These are phyloP conservation scores for Xerocomellus amylosporus DNA, from an alignment of 768 basidiomycete genomes.

Conservation along the genomic window DNA sequence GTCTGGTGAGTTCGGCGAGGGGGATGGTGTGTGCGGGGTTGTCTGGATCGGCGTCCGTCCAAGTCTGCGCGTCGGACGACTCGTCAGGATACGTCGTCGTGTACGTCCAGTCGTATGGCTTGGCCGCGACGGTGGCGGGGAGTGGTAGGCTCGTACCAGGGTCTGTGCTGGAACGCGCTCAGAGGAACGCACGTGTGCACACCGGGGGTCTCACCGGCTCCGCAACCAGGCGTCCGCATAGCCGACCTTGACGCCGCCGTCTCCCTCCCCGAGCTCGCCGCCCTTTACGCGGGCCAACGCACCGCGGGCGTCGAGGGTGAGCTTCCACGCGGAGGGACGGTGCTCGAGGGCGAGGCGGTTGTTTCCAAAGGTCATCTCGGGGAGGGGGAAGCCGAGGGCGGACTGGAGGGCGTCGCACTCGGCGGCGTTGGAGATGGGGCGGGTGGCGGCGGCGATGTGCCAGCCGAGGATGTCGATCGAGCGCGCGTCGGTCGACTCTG, in stretches of 20 bases:
- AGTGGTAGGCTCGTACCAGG: slow-evolving; percentile 62
- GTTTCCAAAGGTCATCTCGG: slow-evolving; percentile 96
- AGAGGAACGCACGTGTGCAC: slow-evolving; percentile 12
- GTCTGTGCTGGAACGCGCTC: slow-evolving; percentile 52
- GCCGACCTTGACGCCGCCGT: slow-evolving; percentile 91
- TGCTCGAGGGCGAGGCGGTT: slow-evolving; percentile 74
- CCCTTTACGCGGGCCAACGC: slow-evolving; percentile 73
- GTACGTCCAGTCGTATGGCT: slow-evolving; percentile 98
- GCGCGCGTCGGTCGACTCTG: slow-evolving; percentile 68
- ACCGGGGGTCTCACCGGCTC: slow-evolving; percentile 56
- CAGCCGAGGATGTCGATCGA: slow-evolving; percentile 67
- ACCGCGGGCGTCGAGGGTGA: slow-evolving; percentile 62
- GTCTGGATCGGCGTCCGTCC: slow-evolving; percentile 56
- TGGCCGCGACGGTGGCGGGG: slow-evolving; percentile 70
- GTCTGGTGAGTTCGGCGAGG: slow-evolving; percentile 77
- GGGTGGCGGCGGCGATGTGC: slow-evolving; percentile 66
- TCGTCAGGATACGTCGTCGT: slow-evolving; percentile 85
- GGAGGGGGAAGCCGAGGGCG: slow-evolving; percentile 71
- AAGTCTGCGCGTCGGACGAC: slow-evolving; percentile 33
- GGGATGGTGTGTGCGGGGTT: slow-evolving; percentile 69
- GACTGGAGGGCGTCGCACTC: slow-evolving; percentile 71
- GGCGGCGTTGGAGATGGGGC: slow-evolving; percentile 74
- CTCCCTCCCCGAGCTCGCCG: slow-evolving; percentile 72
- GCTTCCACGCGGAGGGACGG: slow-evolving; percentile 56
- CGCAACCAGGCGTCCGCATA: slow-evolving; percentile 94